Percentiles rank a stretch among this genome's conserved stretches.
Conservation (phyloP, 306 rosid genomes). For the Macrotyloma uniflorum region DNA sequence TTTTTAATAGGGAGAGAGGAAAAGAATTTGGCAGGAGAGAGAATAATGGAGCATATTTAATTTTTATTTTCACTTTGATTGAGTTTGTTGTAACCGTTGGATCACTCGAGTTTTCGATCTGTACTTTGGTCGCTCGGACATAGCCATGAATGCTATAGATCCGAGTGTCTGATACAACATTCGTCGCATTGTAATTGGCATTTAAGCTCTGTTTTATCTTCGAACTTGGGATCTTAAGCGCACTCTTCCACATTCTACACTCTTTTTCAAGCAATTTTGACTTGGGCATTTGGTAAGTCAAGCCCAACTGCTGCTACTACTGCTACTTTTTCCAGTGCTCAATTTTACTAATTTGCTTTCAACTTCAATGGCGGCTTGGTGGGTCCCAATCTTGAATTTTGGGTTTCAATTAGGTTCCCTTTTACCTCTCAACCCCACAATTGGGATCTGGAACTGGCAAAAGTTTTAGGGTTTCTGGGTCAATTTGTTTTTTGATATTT, state of each 20-base stretch:
- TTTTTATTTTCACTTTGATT: not conserved
- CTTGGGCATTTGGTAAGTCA: conserved; percentile 50
- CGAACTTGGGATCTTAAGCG: conserved; percentile 48
- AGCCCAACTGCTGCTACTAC: conserved; percentile 1
- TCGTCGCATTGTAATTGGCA: conserved; percentile 48
- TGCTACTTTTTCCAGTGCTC: not conserved
- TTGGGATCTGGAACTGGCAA: conserved; percentile 30
- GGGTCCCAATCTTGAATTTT: conserved; percentile 42
- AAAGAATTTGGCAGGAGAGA: conserved; percentile 35
- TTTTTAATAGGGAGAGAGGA: not conserved
- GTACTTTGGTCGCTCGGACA: conserved; percentile 44
- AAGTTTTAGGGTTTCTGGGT: conserved; percentile 60
- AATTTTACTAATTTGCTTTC: not conserved
- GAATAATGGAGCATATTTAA: conserved; percentile 34
- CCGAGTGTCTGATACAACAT: conserved; percentile 50
- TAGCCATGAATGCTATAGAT: conserved; percentile 63
- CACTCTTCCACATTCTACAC: conserved; percentile 8
- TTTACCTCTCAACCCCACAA: not conserved
- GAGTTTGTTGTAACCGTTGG: conserved; percentile 53
- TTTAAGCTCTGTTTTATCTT: conserved; percentile 35
- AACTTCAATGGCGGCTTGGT: conserved; percentile 39
- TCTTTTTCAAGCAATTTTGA: conserved; percentile 40
- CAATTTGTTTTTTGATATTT: conserved; percentile 41
- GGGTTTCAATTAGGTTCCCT: conserved; percentile 15
- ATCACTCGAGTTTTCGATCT: conserved; percentile 51